Percentiles rank a stretch among this genome's conserved stretches.
These are phyloP conservation scores for Spiromastix sp. DNA, from an alignment of 2,329 filamentous ascomycete species.

Conservation along the genomic window DNA sequence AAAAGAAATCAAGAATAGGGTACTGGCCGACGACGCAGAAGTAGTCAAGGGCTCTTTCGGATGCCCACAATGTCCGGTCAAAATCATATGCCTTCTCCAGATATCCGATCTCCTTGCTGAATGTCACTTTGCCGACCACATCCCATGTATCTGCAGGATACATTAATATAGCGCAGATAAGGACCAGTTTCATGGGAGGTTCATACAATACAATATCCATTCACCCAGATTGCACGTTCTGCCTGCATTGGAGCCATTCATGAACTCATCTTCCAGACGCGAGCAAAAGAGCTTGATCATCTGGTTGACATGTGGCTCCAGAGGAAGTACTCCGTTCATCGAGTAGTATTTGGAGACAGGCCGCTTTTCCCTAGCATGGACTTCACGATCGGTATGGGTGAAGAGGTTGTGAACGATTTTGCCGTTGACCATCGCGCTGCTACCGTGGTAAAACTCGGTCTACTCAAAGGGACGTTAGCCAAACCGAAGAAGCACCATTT, in stretches of 20 bases:
- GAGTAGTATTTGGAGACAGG: constrained; percentile 32
- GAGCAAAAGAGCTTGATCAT: constrained; percentile 22
- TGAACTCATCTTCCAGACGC: constrained; percentile 23
- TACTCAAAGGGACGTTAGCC: too few relatives aligned
- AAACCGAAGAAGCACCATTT: too few relatives aligned
- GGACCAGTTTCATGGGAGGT: constrained; percentile 11
- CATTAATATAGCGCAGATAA: background rate
- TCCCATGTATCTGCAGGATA: constrained; percentile 14
- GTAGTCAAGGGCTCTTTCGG: constrained; percentile 16
- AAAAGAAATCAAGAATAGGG: constrained; percentile 18
- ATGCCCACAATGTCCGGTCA: constrained; percentile 15
- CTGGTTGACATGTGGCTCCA: constrained; percentile 19
- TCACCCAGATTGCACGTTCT: constrained; percentile 28
- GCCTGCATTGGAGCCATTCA: constrained; percentile 15
- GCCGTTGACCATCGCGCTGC: constrained; percentile 24
- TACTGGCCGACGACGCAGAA: constrained; percentile 18
- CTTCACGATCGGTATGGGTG: constrained; percentile 22
- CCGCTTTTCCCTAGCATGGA: constrained; percentile 27
- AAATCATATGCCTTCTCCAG: constrained; percentile 19
- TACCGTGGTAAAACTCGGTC: constrained; percentile 30
- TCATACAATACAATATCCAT: constrained; percentile 36
- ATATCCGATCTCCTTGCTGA: constrained; percentile 18
- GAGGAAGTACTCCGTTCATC: constrained; percentile 13
- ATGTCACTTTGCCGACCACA: constrained; percentile 18
- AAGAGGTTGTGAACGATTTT: constrained; percentile 31